These are phyloP conservation scores for Cryptococcus deneoformans DNA, from an alignment of 1,284 basidiomycete species.

Conservation along the genomic window DNA sequence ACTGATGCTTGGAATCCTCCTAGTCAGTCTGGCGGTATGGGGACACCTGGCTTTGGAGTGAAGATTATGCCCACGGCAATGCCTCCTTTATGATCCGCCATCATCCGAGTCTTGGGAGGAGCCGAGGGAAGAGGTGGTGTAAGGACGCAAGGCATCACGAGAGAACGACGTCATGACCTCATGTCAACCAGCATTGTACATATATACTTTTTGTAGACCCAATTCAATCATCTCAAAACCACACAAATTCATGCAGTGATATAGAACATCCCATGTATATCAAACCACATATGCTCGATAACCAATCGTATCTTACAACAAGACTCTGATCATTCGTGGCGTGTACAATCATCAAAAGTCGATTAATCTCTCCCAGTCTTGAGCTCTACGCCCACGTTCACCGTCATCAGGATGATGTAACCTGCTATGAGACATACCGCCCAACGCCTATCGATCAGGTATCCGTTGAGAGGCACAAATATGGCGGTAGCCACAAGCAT, in stretches of 20 bases:
- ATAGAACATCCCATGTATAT: not conserved
- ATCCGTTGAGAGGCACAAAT: conserved; percentile 80
- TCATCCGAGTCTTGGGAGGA: not conserved
- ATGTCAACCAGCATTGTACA: too few species aligned
- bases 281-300: too few species aligned
- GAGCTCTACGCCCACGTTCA: conserved; percentile 73
- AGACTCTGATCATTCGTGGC: not conserved
- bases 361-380: conserved; percentile 28
- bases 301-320: conserved; percentile 1
- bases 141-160: too few species aligned
- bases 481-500: conserved; percentile 75
- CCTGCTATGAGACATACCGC: conserved; percentile 71
- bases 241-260: not conserved
- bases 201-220: not conserved
- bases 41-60: conserved; percentile 24
- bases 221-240: not conserved
- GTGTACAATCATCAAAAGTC: too few species aligned
- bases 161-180: not conserved
- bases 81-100: conserved; percentile 25
- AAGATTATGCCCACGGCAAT: conserved; percentile 38
- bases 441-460: conserved; percentile 73
- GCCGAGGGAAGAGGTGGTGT: too few species aligned
- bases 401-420: conserved; percentile 68
- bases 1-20: conserved; percentile 14
- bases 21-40: conserved; percentile 10